Conservation (phyloP, 2,329 filamentous ascomycete genomes). For the Xylariales sp. region DNA sequence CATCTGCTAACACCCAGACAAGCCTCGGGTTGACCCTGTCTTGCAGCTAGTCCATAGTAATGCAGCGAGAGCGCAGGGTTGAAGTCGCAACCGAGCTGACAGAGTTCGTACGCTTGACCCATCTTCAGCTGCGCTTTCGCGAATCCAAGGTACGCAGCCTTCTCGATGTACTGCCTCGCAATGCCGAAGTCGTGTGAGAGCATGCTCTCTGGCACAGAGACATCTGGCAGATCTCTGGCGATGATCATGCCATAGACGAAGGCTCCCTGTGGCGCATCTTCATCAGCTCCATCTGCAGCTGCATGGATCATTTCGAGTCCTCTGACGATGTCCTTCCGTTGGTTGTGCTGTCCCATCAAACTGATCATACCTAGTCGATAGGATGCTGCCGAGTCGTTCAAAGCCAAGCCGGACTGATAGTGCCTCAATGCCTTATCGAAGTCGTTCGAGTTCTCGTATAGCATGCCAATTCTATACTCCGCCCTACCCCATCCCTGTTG, state of each 20-base stretch:
- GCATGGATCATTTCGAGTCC: constrained; percentile 79
- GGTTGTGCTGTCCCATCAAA: constrained; percentile 86
- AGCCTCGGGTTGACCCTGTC: constrained; percentile 88
- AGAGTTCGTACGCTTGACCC: constrained; percentile 92
- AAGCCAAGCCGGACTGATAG: constrained; percentile 75
- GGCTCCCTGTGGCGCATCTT: constrained; percentile 93
- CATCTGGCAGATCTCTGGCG: constrained; percentile 84
- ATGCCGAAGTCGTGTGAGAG: constrained; percentile 67
- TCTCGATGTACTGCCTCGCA: constrained; percentile 87
- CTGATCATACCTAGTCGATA: constrained; percentile 96
- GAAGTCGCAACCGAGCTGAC: constrained; percentile 90
- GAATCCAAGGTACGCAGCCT: constrained; percentile 92
- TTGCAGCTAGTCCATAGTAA: constrained; percentile 89
- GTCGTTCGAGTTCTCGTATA: constrained; percentile 93
- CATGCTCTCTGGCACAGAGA: constrained; percentile 67
- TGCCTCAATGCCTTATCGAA: constrained; percentile 85
- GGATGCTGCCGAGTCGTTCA: constrained; percentile 80
- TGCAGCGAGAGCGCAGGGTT: constrained; percentile 88
- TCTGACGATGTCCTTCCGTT: constrained; percentile 71
- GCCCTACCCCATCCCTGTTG: constrained; percentile 82
- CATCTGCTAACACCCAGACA: constrained; percentile 97
- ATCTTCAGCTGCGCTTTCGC: constrained; percentile 96
- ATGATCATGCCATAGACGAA: constrained; percentile 96
- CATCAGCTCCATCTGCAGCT: constrained; percentile 83
- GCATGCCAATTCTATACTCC: constrained; percentile 97